A percentile compares a stretch with the other conserved stretches of the same genome.
Evolutionary conservation across 805 yeast genomes (phyloP).

Genomic region (Wickerhamiella occidentalis): DNA sequence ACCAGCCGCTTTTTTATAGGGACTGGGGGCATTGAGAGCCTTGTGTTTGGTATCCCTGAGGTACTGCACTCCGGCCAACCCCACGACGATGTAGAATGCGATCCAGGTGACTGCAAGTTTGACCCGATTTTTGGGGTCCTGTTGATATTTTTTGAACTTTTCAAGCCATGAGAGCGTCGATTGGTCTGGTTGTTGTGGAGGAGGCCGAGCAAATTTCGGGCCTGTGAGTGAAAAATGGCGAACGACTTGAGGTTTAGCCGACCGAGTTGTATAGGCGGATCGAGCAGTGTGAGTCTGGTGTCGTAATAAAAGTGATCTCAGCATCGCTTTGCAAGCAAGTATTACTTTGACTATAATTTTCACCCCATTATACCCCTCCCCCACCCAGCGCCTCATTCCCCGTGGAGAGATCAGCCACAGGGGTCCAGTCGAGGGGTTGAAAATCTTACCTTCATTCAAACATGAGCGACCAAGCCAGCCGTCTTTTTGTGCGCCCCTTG

Average conservation of each 20-base stretch:
- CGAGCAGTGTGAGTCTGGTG: too few relatives aligned
- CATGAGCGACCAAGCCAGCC: conserved; percentile 10
- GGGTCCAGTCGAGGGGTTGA: background rate
- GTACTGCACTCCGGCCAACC: conserved; percentile 22
- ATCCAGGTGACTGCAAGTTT: conserved; percentile 18
- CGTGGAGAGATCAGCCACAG: background rate
- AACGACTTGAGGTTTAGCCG: too few relatives aligned
- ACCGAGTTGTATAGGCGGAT: too few relatives aligned
- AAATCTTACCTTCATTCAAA: background rate
- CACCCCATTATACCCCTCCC: too few relatives aligned
- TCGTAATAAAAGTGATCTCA: too few relatives aligned
- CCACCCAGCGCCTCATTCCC: too few relatives aligned
- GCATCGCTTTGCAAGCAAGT: too few relatives aligned
- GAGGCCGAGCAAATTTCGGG: conserved; percentile 2
- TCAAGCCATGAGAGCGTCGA: background rate
- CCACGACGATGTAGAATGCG: conserved; percentile 19
- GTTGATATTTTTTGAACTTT: conserved; percentile 4
- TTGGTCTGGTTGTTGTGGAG: background rate
- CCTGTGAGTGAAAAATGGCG: background rate
- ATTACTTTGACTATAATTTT: too few relatives aligned
- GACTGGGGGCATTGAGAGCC: conserved; percentile 27
- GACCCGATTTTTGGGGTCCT: conserved; percentile 15
- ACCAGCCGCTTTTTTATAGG: conserved; percentile 21
- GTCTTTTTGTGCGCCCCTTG: conserved; percentile 23
- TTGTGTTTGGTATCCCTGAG: conserved; percentile 27